A percentile compares a stretch with the other conserved stretches of the same genome.
Evolutionary conservation across 1,139 yeast species (phyloP).

Genomic region (Kodamaea sp.): DNA sequence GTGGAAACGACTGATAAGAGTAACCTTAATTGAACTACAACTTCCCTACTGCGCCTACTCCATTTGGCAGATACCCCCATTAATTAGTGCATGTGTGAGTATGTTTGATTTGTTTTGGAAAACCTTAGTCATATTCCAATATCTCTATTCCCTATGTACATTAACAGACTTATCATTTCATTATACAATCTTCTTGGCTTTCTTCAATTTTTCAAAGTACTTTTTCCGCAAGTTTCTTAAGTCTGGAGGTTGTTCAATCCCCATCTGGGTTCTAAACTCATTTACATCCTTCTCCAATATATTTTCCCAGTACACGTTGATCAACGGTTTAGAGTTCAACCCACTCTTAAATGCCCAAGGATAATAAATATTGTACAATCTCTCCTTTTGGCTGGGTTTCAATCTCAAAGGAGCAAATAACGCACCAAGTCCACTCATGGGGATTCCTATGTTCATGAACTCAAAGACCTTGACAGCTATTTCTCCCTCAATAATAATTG

Average conservation of each 20-base stretch:
- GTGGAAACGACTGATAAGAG: too few species aligned
- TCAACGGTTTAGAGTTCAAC: conserved; percentile 68
- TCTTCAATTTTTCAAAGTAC: conserved; percentile 34
- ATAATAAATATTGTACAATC: conserved; percentile 66
- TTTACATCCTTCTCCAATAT: conserved; percentile 70
- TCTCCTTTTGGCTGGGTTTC: conserved; percentile 52
- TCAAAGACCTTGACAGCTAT: conserved; percentile 91
- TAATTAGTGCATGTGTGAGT: too few species aligned
- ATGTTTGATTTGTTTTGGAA: too few species aligned
- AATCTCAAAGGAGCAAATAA: conserved; percentile 75
- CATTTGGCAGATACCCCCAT: too few species aligned
- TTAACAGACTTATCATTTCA: too few species aligned
- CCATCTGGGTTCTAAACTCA: conserved; percentile 71
- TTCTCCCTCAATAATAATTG: conserved; percentile 93
- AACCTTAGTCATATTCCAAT: too few species aligned
- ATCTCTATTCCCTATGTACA: too few species aligned
- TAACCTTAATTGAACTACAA: too few species aligned
- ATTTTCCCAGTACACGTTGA: conserved; percentile 94
- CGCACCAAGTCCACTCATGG: conserved; percentile 95
- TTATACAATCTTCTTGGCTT: conserved; percentile 19
- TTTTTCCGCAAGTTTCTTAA: conserved; percentile 62
- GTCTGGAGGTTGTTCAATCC: conserved; percentile 75
- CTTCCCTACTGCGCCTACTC: too few species aligned
- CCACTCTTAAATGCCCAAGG: conserved; percentile 92
- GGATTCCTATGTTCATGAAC: conserved; percentile 88